Evolutionary conservation across 2,329 filamentous ascomycete species (phyloP).

Genomic region (Diaporthe longicolla): DNA sequence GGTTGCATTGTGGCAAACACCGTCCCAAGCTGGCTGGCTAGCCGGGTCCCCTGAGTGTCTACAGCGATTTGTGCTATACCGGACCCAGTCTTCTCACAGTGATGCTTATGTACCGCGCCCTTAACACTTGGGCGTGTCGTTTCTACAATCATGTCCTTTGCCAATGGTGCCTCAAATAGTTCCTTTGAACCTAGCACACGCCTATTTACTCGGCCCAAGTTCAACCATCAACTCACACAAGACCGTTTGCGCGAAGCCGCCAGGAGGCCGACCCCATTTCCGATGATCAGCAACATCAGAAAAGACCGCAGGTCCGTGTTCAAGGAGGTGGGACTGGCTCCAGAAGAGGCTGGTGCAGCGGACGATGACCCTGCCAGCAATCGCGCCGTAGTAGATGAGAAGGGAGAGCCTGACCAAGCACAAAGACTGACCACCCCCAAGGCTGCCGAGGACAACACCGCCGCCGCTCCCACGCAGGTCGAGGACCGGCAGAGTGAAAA

Average conservation of each 20-base stretch:
- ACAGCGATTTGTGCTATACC: neutral
- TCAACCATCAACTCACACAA: conserved; percentile 65
- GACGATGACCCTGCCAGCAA: conserved; percentile 45
- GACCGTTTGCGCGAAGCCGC: conserved; percentile 66
- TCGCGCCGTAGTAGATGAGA: conserved; percentile 51
- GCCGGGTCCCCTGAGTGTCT: neutral
- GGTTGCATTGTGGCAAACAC: conserved; percentile 41
- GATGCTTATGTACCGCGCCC: conserved; percentile 12
- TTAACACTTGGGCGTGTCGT: conserved; percentile 1
- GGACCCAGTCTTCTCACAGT: neutral
- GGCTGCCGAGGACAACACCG: conserved; percentile 26
- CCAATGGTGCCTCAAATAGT: conserved; percentile 1
- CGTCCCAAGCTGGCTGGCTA: conserved; percentile 16
- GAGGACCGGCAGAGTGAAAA: conserved; percentile 34
- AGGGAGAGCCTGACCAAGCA: conserved; percentile 44
- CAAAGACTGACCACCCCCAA: conserved; percentile 46
- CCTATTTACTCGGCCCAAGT: conserved; percentile 57
- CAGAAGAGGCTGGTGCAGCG: conserved; percentile 50
- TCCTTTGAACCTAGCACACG: conserved; percentile 1
- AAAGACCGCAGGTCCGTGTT: conserved; percentile 68
- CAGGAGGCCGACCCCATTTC: conserved; percentile 55
- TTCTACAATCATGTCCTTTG: conserved; percentile 31
- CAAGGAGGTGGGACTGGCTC: conserved; percentile 63
- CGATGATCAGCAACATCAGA: conserved; percentile 60
- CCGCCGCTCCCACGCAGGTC: conserved; percentile 43